Evolutionary conservation across 805 yeast species (phyloP), one percentile per base, ranked within the genome.

Genomic region (Starmerella powellii): DNA sequence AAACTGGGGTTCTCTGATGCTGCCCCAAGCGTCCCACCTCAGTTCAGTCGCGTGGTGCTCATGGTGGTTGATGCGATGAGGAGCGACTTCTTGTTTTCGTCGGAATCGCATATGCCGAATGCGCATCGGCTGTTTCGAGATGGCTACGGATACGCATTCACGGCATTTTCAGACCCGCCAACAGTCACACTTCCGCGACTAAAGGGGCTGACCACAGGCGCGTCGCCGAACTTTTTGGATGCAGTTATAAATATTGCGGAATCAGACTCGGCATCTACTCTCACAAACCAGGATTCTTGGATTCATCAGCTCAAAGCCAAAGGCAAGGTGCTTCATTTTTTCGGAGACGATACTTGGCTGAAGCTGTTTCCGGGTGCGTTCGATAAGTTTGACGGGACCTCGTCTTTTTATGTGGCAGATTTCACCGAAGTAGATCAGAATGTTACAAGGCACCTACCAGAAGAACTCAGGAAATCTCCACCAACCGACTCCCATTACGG

Each of bases 261-360:
- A 51, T 91, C 80, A 34, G 94, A 85, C 48, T 77, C 77, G 29
- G 64, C 74, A 1, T 72, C 86, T 0, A 78, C 83, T 8, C 58
- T 87, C 36, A 70, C 73, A 0, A 73, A 70, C 38, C 93, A 80
- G 49, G 98, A 91, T 58, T 80, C 91, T 23, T 86, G 96, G 95
- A 58, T 87, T 8, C 67, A 67, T 28, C 97, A 91, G 56, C 67
- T 86, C 61, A 41, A 53, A 11, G 34, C 41, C 2, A 56, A 56
- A 4, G 59, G 58, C 23, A 68, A 68, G 56, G 66, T 56, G 17
- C 64, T 91, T 23, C 80, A 86, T 56, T 83, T 91, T 72, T 88
- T 72, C 64, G 99, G 99, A 26, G 99, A 91, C 61, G 98, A 91
- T 57, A 91, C 99, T 1, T 91, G 99, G 99, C 61, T 87, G 48